Evolutionary conservation across 257 asterid species (phyloP).

Genomic region (Ehretia macrophylla): DNA sequence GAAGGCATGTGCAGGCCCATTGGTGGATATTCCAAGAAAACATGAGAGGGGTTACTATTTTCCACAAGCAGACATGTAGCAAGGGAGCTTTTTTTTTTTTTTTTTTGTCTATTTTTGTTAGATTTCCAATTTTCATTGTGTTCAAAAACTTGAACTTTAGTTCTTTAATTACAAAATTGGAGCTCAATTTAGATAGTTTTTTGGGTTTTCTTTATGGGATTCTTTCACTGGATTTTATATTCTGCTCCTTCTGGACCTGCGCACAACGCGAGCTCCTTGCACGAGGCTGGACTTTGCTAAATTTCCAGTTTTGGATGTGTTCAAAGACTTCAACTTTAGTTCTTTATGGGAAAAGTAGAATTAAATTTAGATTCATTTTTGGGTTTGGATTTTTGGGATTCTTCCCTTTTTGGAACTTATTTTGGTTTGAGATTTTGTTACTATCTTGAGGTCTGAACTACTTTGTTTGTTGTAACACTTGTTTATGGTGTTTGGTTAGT

Average conservation of each 20-base stretch:
- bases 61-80: slow-evolving; percentile 87
- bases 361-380: slow-evolving; percentile 1
- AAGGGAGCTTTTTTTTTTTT: slow-evolving; percentile 37
- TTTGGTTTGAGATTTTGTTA: slow-evolving; percentile 1
- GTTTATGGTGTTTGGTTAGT: slow-evolving; percentile 28
- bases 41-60: slow-evolving; percentile 64
- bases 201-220: no score
- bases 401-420: neutral
- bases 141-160: neutral
- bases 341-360: slow-evolving; percentile 17
- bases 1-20: slow-evolving; percentile 82
- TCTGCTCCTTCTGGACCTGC: no score
- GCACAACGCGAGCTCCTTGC: no score
- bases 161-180: no score
- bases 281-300: neutral
- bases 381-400: neutral
- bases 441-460: slow-evolving; percentile 10
- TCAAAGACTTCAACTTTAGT: slow-evolving; percentile 14
- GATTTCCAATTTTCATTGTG: neutral
- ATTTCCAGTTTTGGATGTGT: neutral
- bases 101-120: slow-evolving; percentile 4
- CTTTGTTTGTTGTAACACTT: slow-evolving; percentile 7
- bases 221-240: neutral
- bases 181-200: no score
- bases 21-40: slow-evolving; percentile 65